Evolutionary conservation across 2,329 filamentous ascomycete species (phyloP), one percentile per base, ranked within the genome.

Genomic region (Neopestalotiopsis sp.): DNA sequence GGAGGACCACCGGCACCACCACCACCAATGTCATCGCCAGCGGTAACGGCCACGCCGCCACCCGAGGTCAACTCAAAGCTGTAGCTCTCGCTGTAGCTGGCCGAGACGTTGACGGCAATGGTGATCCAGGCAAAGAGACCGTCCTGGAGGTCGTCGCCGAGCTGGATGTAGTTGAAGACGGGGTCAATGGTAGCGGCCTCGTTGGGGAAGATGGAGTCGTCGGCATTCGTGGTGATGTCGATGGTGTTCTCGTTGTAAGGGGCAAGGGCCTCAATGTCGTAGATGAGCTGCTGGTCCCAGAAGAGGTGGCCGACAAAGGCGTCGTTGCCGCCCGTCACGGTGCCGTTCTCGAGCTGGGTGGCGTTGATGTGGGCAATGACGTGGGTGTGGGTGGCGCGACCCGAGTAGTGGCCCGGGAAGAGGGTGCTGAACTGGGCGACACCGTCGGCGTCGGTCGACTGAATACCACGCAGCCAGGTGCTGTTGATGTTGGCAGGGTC

Each of bases 271-370:
- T 67, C 65, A 24, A 67, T 24, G 12, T 30, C 71, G 32, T 74
- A 73, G 72, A 88, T 84, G 10, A 92, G 84, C 71, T 83, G 81
- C 75, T 91, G 86, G 76, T 91, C 88, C 76, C 90, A 89, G 83
- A 89, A 92, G 65, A 90, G 75, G 76, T 92, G 90, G 20, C 90
- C 89, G 53, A 91, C 83, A 79, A 92, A 89, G 65, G 79, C 82
- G 17, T 82, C 81, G 70, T 83, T 86, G 56, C 79, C 77, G 70
- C 65, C 65, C n/a, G 65, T 67, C 10, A 88, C 87, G 67, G 85
- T 86, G 74, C 86, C 73, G 75, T 85, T 85, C 17, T 75, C 61
- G 42, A 75, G 71, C 38, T 76, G 69, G 1, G 77, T 81, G 14
- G 79, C 81, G 70, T 80, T 78, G 45, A 77, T 69, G 75, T 87